Evolutionary conservation across 2,329 filamentous ascomycete genomes (phyloP), one percentile per base, ranked within the genome.

Genomic region (Fusarium chlamydosporum): DNA sequence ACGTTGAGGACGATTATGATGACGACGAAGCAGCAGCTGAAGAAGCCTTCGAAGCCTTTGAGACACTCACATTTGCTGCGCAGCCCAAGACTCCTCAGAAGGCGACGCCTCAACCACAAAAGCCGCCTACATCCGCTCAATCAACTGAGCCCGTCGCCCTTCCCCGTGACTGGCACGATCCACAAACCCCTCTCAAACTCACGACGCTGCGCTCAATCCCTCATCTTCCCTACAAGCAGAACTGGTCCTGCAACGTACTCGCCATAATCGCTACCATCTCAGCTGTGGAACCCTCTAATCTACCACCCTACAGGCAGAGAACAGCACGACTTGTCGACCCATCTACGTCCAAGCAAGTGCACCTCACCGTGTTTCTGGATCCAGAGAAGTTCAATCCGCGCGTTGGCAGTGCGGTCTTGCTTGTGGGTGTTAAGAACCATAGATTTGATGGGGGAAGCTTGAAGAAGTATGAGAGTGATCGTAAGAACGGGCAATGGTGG

Each of bases 341-440:
- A 0, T 85, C 84, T 2, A 87, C 84, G 0, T 66, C 78, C 8
- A 86, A 86, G 70, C 83, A 82, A 20, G 83, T 88, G 6, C 81
- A 83, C 38, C 72, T 88, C 4, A 86, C 85, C 0, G 83, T 88
- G 0, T 87, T 88, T 51, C 78, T 88, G 6, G 83, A 88, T 27
- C 82, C 86, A 0, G 81, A 84, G 3, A 70, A 72, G 1, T 88
- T 88, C 66, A 65, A 60, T 1, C 86, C 86, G 0, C 57, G 43
- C 0, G 71, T 86, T 0, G 86, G 86, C 4, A 84, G 81, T 51
- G 82, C 82, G 0, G 82, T 88, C 2, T 66, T 88, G 6, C 75
- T 88, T 1, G 78, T 84, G 0, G 85, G 85, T 0, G 85, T 87
- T 3, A 88, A 88, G 76, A 88, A 88, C 33, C 86, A 88, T 50